These are phyloP conservation scores for Trichoderma asperellum DNA, from an alignment of 2,329 filamentous ascomycete species.

Conservation along the genomic window DNA sequence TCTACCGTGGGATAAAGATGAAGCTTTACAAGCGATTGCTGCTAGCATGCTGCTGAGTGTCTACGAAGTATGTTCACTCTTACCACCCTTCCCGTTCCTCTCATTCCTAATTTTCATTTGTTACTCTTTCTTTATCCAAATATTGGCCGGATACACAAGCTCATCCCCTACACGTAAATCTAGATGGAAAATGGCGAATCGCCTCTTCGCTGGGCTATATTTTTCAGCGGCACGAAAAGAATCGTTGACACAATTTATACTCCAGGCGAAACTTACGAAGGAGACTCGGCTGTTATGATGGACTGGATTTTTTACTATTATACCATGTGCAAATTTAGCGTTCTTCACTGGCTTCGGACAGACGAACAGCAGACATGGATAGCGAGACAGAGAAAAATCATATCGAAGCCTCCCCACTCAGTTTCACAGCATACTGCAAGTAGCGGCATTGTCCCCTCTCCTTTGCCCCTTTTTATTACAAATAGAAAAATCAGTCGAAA, in stretches of 20 bases:
- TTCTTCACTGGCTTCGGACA: not conserved
- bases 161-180: not conserved
- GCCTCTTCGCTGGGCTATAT: not conserved
- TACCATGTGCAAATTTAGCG: constrained; percentile 6
- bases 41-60: not conserved
- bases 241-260: not conserved
- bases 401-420: not conserved
- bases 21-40: not conserved
- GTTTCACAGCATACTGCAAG: not conserved
- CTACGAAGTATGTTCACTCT: not conserved
- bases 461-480: not conserved
- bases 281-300: not conserved
- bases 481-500: not conserved
- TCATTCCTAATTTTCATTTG: too few species aligned
- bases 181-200: not conserved
- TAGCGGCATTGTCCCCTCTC: not conserved
- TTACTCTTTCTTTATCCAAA: not conserved
- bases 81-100: not conserved
- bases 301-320: constrained; percentile 13
- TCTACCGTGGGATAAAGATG: not conserved
- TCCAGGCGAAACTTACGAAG: not conserved
- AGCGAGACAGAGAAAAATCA: not conserved
- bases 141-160: not conserved
- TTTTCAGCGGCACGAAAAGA: not conserved
- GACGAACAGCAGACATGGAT: not conserved